phyloP scores from a whole-genome alignment of 257 asterid species.

The Penstemon newberryi region DNA sequence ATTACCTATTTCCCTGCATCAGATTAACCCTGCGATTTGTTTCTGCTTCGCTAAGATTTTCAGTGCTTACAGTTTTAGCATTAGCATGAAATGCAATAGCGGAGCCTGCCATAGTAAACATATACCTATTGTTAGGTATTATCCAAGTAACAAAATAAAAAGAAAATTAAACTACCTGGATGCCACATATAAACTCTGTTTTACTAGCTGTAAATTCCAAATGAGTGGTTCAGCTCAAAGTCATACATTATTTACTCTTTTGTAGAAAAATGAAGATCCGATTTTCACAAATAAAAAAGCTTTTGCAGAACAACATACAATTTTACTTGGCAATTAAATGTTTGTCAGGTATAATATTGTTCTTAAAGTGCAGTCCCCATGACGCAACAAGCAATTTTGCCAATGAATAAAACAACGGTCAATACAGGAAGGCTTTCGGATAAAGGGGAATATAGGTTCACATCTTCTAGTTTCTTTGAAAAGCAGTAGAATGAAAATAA shows the following conservation, averaged over 20 bases:
- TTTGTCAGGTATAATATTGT: neutral
- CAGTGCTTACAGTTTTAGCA: constrained; percentile 61
- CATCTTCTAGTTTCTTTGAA: constrained; percentile 10
- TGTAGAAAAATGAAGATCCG: constrained; percentile 2
- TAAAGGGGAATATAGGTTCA: neutral
- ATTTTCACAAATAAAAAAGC: constrained; percentile 1
- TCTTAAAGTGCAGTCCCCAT: neutral
- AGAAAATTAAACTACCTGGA: neutral
- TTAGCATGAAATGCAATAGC: constrained; percentile 63
- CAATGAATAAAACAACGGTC: neutral
- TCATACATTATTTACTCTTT: neutral
- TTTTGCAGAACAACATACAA: neutral
- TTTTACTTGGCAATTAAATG: constrained; percentile 19
- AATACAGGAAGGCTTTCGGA: neutral
- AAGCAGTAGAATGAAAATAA: constrained; percentile 2
- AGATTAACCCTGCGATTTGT: constrained; percentile 77
- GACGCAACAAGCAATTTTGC: neutral
- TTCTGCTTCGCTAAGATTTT: constrained; percentile 76
- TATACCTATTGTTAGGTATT: constrained; percentile 22
- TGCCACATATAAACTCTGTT: constrained; percentile 1
- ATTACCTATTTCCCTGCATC: constrained; percentile 79
- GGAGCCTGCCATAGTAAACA: constrained; percentile 53
- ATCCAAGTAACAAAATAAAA: constrained; percentile 25
- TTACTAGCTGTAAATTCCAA: constrained; percentile 9
- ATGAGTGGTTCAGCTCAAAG: constrained; percentile 12